phyloP scores from a whole-genome alignment of 495 filamentous ascomycete genomes.

The Talaromyces liani region DNA sequence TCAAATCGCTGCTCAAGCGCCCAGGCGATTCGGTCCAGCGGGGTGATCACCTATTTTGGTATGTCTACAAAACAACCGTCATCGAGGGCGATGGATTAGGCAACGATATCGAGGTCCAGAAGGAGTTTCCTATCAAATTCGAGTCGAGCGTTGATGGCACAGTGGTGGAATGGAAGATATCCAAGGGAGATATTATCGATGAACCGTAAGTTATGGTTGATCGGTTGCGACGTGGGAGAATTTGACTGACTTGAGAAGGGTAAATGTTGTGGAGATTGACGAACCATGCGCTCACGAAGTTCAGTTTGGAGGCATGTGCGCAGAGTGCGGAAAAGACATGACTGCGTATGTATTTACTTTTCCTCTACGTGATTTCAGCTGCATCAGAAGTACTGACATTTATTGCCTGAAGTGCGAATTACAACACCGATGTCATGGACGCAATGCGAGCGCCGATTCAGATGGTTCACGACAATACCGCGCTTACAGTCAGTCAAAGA shows the following conservation, averaged over 20 bases:
- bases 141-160: slow-evolving; percentile 76
- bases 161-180: slow-evolving; percentile 66
- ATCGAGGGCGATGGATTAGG: slow-evolving; percentile 67
- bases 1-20: slow-evolving; percentile 74
- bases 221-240: neutral
- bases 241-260: slow-evolving; percentile 18
- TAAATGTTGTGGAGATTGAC: slow-evolving; percentile 67
- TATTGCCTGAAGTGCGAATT: slow-evolving; percentile 36
- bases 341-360: slow-evolving; percentile 49
- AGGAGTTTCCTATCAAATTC: slow-evolving; percentile 67
- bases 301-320: slow-evolving; percentile 86
- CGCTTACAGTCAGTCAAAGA: slow-evolving; percentile 61
- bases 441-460: slow-evolving; percentile 82
- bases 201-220: slow-evolving; percentile 27
- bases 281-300: slow-evolving; percentile 88
- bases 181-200: slow-evolving; percentile 61
- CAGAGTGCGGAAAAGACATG: slow-evolving; percentile 95
- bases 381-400: slow-evolving; percentile 7
- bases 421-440: slow-evolving; percentile 50
- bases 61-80: slow-evolving; percentile 70
- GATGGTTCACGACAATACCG: slow-evolving; percentile 84
- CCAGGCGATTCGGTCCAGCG: slow-evolving; percentile 66
- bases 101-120: slow-evolving; percentile 58
- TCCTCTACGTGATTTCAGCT: slow-evolving; percentile 2
- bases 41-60: slow-evolving; percentile 71